Evolutionary conservation across 345 rosid species (phyloP).

Genomic region (Eucalyptus shirleyi): DNA sequence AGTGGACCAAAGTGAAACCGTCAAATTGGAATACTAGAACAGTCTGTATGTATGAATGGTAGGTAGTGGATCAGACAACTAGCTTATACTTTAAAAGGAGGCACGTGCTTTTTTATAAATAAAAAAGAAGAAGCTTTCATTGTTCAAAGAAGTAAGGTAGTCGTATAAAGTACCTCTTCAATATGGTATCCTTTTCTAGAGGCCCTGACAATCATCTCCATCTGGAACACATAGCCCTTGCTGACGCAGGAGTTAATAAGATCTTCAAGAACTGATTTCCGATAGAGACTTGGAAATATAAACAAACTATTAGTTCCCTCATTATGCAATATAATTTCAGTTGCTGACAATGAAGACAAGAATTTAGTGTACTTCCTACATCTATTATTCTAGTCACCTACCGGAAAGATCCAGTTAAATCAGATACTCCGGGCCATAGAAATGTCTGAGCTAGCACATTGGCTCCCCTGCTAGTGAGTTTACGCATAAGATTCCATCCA

Average conservation of each 20-base stretch:
- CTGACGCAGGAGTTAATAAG: slow-evolving; percentile 75
- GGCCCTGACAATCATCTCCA: slow-evolving; percentile 99
- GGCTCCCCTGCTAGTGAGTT: slow-evolving; percentile 97
- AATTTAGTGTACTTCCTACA: not conserved
- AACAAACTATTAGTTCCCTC: not conserved
- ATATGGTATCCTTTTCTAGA: slow-evolving; percentile 78
- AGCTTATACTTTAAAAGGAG: not conserved
- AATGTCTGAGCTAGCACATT: slow-evolving; percentile 95
- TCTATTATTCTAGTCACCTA: not conserved
- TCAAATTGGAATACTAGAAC: not conserved
- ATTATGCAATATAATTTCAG: not conserved
- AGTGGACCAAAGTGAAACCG: not conserved
- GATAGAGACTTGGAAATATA: slow-evolving; percentile 49
- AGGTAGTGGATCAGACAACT: not conserved
- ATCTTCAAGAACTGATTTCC: slow-evolving; percentile 78
- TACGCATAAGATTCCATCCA: slow-evolving; percentile 98
- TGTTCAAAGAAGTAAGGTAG: not conserved
- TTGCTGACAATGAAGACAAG: not conserved
- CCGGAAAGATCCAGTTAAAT: slow-evolving; percentile 95
- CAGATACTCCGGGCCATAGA: slow-evolving; percentile 97
- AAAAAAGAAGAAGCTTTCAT: not conserved
- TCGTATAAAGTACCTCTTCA: slow-evolving; percentile 57
- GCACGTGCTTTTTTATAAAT: not conserved
- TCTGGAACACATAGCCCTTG: slow-evolving; percentile 94
- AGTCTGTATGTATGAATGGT: not conserved